Evolutionary conservation across 441 rosid species (phyloP), one percentile per base, ranked within the genome.

Genomic region (Mallotus repandus): DNA sequence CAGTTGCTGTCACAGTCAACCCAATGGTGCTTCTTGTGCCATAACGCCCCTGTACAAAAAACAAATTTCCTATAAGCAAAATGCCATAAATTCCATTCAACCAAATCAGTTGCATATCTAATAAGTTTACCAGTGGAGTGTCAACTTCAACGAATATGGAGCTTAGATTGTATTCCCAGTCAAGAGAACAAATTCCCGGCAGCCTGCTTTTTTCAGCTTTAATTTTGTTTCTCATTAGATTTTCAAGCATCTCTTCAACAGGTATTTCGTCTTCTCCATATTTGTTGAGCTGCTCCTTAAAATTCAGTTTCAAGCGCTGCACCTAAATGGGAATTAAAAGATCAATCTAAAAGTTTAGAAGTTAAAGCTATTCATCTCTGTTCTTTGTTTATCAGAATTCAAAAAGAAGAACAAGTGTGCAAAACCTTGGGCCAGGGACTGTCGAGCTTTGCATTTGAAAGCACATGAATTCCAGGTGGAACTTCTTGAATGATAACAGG

Each of bases 391-490:
- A 13, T 21, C 53, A 66, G 9, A 15, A 19, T 9, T 45, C 5
- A 12, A 18, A 25, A 7, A 41, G 19, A 2, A 22, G 9, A 13
- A 4, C 18, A 50, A 21, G 19, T 13, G 16, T 52, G 41, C 41
- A 38, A 38, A 35, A 88, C 91, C 90, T 90, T 90, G 49, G 77
- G 90, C 91, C 91, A 90, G 43, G 90, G 96, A 8, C 86, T 79
- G 79, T 89, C 87, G 1, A 89, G 90, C 54, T 82, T 86, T 22
- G 90, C 91, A 80, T 90, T 90, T 65, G 96, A 82, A 60, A 90
- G 88, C 18, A 90, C 91, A 35, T 90, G 96, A 73, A 86, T 71
- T 38, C 96, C 96, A 16, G 91, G 87, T 56, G 88, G 69, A 79
- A 90, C 93, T 69, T 84, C 84, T 71, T 81, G 88, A 72, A 88